Percentiles rank a stretch among this genome's conserved stretches.
phyloP scores from a whole-genome alignment of 768 basidiomycete genomes.

The Lactarius indigo region DNA sequence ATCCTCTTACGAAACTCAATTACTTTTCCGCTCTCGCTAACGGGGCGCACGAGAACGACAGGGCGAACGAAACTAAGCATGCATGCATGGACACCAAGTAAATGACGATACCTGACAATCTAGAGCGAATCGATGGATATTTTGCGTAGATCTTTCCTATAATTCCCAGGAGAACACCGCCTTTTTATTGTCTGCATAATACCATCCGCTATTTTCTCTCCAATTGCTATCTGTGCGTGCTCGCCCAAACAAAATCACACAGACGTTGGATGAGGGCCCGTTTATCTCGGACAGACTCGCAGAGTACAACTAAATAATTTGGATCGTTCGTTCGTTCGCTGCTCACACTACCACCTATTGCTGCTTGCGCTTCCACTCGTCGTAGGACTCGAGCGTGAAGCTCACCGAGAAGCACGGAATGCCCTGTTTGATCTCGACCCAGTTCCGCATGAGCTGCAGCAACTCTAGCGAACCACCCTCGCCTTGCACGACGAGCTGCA shows the following conservation, averaged over 20 bases:
- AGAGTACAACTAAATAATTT: neutral
- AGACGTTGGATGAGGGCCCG: no score
- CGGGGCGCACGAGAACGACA: no score
- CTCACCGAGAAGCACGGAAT: slow-evolving; percentile 88
- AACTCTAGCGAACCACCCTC: no score
- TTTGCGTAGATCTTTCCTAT: no score
- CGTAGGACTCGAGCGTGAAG: slow-evolving; percentile 84
- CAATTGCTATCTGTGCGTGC: neutral
- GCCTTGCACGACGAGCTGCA: no score
- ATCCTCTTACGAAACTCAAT: slow-evolving; percentile 67
- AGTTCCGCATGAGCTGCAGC: no score
- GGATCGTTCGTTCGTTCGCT: neutral
- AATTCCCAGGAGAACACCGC: neutral
- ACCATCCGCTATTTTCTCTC: neutral
- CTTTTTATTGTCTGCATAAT: neutral
- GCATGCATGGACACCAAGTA: no score
- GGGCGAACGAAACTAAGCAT: no score
- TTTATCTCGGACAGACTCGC: no score
- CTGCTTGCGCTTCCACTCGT: slow-evolving; percentile 53
- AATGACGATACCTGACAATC: no score
- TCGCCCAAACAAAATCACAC: no score
- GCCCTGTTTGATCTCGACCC: slow-evolving; percentile 81
- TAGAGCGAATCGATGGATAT: no score
- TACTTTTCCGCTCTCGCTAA: slow-evolving; percentile 52
- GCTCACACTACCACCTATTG: slow-evolving; percentile 1